phyloP scores from a whole-genome alignment of 2,329 filamentous ascomycete species.

The Pseudocercospora fijiensis region DNA sequence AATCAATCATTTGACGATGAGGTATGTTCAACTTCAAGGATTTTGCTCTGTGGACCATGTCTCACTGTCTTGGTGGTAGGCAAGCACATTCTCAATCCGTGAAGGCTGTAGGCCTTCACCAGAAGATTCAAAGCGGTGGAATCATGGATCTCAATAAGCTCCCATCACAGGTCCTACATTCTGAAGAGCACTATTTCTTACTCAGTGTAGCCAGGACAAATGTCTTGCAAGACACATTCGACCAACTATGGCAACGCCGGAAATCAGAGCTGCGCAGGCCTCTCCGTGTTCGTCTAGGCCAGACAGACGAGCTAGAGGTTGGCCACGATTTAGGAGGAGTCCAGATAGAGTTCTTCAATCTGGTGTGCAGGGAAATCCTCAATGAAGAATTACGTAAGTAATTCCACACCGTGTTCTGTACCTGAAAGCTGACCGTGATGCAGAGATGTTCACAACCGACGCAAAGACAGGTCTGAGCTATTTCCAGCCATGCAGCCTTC shows the following conservation, averaged over 20 bases:
- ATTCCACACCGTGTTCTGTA: constrained; percentile 21
- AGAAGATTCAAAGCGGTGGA: neutral
- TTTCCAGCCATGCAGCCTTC: constrained; percentile 80
- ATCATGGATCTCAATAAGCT: constrained; percentile 21
- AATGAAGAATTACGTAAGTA: constrained; percentile 69
- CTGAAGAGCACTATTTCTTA: constrained; percentile 44
- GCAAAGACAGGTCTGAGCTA: constrained; percentile 74
- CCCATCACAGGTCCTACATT: constrained; percentile 37
- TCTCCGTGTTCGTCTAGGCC: constrained; percentile 82
- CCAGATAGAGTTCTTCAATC: constrained; percentile 91
- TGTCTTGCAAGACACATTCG: constrained; percentile 55
- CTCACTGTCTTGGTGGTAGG: neutral
- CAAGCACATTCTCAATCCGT: constrained; percentile 7
- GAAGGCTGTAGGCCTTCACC: constrained; percentile 5
- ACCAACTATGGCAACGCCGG: constrained; percentile 87
- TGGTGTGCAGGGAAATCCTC: constrained; percentile 77
- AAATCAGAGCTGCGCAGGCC: constrained; percentile 78
- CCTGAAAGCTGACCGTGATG: neutral
- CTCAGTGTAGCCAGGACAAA: constrained; percentile 46
- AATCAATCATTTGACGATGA: constrained; percentile 86
- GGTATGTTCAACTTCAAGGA: constrained; percentile 12
- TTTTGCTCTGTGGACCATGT: neutral
- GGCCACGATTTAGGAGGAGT: constrained; percentile 93
- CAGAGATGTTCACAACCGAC: constrained; percentile 75
- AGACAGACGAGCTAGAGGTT: constrained; percentile 72